Percentiles rank a stretch among this genome's conserved stretches.
These are phyloP conservation scores for Aristolochia fimbriata DNA, from an alignment of 164 flowering plant species.

Conservation along the genomic window DNA sequence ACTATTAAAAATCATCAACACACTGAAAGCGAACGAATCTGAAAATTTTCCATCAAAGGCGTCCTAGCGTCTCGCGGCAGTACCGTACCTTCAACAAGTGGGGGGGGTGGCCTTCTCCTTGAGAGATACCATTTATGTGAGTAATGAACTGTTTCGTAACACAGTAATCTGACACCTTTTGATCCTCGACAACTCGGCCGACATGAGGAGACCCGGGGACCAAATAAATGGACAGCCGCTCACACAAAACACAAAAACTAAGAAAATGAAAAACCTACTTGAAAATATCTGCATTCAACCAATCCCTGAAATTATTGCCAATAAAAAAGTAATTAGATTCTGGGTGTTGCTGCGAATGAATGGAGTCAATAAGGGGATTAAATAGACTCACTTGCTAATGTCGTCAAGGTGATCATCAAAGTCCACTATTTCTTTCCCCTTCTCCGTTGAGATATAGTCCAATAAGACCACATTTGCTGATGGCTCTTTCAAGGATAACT, in stretches of 20 bases:
- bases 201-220: too few relatives aligned
- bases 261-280: slow-evolving; percentile 20
- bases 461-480: slow-evolving; percentile 62
- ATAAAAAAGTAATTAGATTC: not conserved
- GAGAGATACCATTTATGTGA: too few relatives aligned
- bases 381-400: slow-evolving; percentile 62
- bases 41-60: too few relatives aligned
- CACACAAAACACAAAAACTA: not conserved
- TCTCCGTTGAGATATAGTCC: slow-evolving; percentile 67
- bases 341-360: not conserved
- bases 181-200: too few relatives aligned
- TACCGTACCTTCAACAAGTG: too few relatives aligned
- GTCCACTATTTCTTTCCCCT: slow-evolving; percentile 68
- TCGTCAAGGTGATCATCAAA: slow-evolving; percentile 94
- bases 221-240: not conserved
- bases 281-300: slow-evolving; percentile 77
- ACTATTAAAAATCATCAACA: too few relatives aligned
- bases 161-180: too few relatives aligned
- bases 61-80: too few relatives aligned
- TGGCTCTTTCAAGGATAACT: slow-evolving; percentile 56
- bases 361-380: not conserved
- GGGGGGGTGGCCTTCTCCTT: too few relatives aligned
- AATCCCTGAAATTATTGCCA: slow-evolving; percentile 47
- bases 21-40: too few relatives aligned
- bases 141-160: too few relatives aligned